Conservation (phyloP, 2,329 filamentous ascomycete species). For the Sordariomycetes sp. region DNA sequence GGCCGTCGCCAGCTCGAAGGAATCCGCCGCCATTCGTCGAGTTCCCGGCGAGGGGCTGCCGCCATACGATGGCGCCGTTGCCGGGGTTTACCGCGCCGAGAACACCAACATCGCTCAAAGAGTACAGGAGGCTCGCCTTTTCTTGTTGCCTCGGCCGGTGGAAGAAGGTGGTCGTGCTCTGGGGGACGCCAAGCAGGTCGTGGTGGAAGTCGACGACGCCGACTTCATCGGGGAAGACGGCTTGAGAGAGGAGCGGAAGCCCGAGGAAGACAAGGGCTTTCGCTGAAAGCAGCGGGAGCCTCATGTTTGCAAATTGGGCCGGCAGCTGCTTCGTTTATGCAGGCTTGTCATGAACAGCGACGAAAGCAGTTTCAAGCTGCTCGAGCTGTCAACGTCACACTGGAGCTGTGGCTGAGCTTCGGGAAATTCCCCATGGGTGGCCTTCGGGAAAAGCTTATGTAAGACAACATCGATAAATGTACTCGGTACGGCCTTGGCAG, state of each 20-base stretch:
- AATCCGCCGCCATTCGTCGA: slow-evolving; percentile 34
- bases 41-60: slow-evolving; percentile 57
- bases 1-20: slow-evolving; percentile 65
- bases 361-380: background rate
- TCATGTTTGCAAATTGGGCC: slow-evolving; percentile 8
- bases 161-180: slow-evolving; percentile 83
- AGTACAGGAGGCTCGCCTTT: slow-evolving; percentile 83
- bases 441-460: background rate
- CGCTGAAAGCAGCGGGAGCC: slow-evolving; percentile 9
- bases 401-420: background rate
- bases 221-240: slow-evolving; percentile 84
- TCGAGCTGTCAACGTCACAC: slow-evolving; percentile 1
- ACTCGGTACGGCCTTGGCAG: background rate
- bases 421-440: background rate
- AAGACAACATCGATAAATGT: background rate
- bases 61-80: slow-evolving; percentile 77
- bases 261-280: slow-evolving; percentile 18
- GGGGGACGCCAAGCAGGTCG: slow-evolving; percentile 74
- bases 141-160: slow-evolving; percentile 74
- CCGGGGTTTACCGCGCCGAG: slow-evolving; percentile 84
- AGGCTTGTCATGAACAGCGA: slow-evolving; percentile 1
- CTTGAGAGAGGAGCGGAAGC: slow-evolving; percentile 33
- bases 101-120: slow-evolving; percentile 72
- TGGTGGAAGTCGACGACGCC: slow-evolving; percentile 89
- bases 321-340: background rate